Evolutionary conservation across 75 land plant genomes (phyloP).

Genomic region (Cryptomeria japonica): DNA sequence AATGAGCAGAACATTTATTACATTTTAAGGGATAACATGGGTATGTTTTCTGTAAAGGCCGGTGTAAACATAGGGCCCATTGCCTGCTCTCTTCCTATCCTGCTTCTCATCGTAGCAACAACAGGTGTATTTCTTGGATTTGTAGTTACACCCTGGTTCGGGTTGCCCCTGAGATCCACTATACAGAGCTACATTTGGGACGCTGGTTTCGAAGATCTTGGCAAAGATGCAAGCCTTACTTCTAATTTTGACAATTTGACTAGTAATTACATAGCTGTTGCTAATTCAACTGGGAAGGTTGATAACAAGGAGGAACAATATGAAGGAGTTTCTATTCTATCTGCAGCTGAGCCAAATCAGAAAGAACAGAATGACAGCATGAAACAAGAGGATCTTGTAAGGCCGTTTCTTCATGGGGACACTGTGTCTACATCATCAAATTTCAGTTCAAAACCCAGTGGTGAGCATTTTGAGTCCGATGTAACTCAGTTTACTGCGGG

Average conservation of each 20-base stretch:
- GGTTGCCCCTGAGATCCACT: slow-evolving; percentile 1
- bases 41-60: neutral
- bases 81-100: slow-evolving; percentile 4
- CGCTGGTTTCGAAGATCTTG: neutral
- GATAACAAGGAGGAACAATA: neutral
- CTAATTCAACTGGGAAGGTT: neutral
- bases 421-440: neutral
- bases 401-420: neutral
- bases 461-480: neutral
- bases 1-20: neutral
- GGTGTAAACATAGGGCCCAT: neutral
- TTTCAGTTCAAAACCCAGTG: neutral
- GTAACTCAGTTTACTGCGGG: neutral
- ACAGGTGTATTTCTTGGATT: slow-evolving; percentile 3
- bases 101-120: neutral
- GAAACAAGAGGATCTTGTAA: neutral
- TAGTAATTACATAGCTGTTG: neutral
- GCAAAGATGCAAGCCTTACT: neutral
- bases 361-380: neutral
- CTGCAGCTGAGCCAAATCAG: neutral
- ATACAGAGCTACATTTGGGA: slow-evolving; percentile 9
- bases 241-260: neutral
- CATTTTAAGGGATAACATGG: neutral
- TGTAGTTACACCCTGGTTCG: slow-evolving; percentile 9
- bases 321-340: neutral